These are phyloP conservation scores for Monilinia vaccinii-corymbosi DNA, from an alignment of 2,329 filamentous ascomycete species.

Conservation along the genomic window DNA sequence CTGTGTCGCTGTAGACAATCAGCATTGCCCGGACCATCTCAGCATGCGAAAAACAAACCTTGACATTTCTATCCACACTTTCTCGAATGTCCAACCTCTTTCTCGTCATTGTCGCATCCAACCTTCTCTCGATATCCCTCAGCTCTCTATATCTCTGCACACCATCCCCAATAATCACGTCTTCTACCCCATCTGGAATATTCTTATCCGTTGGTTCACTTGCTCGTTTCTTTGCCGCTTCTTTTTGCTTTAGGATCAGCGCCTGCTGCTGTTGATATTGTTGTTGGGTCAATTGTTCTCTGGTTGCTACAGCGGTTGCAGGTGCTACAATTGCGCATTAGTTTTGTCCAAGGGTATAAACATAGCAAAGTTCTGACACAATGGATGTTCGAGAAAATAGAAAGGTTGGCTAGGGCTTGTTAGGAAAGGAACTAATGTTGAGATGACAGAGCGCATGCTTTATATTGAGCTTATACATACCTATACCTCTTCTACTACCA, in stretches of 20 bases:
- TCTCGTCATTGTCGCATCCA: slow-evolving; percentile 89
- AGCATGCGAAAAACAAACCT: slow-evolving; percentile 38
- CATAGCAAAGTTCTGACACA: not conserved
- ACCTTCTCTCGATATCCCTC: slow-evolving; percentile 74
- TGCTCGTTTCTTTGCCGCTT: slow-evolving; percentile 69
- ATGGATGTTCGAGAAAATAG: not conserved
- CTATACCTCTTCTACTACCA: slow-evolving; percentile 28
- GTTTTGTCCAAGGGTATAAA: not conserved
- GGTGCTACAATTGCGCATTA: slow-evolving; percentile 10
- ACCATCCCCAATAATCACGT: slow-evolving; percentile 71
- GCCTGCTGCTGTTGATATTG: slow-evolving; percentile 3
- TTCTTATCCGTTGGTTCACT: slow-evolving; percentile 92
- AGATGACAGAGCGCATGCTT: slow-evolving; percentile 15
- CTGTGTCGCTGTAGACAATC: slow-evolving; percentile 52
- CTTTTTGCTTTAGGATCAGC: slow-evolving; percentile 40
- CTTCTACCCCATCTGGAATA: slow-evolving; percentile 81
- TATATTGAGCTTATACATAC: slow-evolving; percentile 22
- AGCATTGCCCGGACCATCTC: slow-evolving; percentile 5
- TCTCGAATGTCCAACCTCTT: slow-evolving; percentile 90
- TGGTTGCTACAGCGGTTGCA: slow-evolving; percentile 35
- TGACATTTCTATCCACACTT: slow-evolving; percentile 63
- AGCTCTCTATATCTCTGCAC: slow-evolving; percentile 75
- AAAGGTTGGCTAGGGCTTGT: not conserved
- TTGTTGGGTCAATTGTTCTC: slow-evolving; percentile 4
- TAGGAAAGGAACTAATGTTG: slow-evolving; percentile 29